Conservation (phyloP, 1,139 yeast genomes). For the Groenewaldozyma auringiensis region DNA sequence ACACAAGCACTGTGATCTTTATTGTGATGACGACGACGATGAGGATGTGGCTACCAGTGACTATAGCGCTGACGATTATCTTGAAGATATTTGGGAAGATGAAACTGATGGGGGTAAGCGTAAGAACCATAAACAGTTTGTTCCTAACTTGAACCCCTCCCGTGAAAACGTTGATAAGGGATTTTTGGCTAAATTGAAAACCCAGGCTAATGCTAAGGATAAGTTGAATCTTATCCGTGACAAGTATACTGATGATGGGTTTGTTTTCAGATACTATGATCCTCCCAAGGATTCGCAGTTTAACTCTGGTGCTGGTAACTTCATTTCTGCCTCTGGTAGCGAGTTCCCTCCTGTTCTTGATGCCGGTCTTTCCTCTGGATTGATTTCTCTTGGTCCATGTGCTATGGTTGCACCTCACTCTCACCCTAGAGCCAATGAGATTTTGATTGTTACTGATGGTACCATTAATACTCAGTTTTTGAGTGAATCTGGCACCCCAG, state of each 20-base stretch:
- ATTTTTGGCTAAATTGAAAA: constrained; percentile 4
- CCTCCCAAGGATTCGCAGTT: constrained; percentile 17
- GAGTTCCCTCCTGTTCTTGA: constrained; percentile 21
- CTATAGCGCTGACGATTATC: neutral
- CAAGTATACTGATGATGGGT: constrained; percentile 16
- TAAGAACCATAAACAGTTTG: neutral
- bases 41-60: constrained; percentile 3
- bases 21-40: constrained; percentile 7
- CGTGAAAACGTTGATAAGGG: neutral
- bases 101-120: neutral
- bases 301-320: constrained; percentile 16
- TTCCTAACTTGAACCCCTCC: neutral
- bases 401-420: constrained; percentile 20
- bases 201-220: constrained; percentile 14
- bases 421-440: constrained; percentile 21
- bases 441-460: constrained; percentile 19
- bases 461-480: constrained; percentile 17
- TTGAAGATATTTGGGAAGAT: neutral
- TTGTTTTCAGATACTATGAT: constrained; percentile 19
- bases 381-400: constrained; percentile 19
- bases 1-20: constrained; percentile 3
- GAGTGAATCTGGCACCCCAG: constrained; percentile 15
- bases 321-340: constrained; percentile 17
- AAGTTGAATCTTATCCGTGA: constrained; percentile 14
- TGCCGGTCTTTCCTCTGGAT: constrained; percentile 16